These are phyloP conservation scores for Ceratonia siliqua DNA, from an alignment of 306 rosid species.

Conservation along the genomic window DNA sequence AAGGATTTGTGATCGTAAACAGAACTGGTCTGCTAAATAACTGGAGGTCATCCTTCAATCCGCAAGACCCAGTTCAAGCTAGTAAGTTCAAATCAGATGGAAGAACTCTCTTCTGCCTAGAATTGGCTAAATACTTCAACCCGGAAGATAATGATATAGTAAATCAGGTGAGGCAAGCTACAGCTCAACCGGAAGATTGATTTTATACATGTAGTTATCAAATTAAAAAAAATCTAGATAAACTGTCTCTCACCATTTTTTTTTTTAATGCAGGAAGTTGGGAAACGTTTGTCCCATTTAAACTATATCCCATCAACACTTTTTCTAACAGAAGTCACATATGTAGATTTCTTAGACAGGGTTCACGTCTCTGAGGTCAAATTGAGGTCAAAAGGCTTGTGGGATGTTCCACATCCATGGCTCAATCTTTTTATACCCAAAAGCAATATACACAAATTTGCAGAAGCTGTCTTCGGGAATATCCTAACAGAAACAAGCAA, in stretches of 20 bases:
- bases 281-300: conserved; percentile 46
- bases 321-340: conserved; percentile 72
- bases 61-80: conserved; percentile 86
- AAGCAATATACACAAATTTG: conserved; percentile 77
- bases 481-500: conserved; percentile 67
- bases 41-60: conserved; percentile 94
- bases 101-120: conserved; percentile 82
- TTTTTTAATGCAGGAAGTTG: conserved; percentile 63
- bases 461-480: conserved; percentile 76
- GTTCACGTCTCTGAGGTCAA: conserved; percentile 87
- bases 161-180: conserved; percentile 55
- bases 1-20: conserved; percentile 93
- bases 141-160: conserved; percentile 38
- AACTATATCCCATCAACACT: conserved; percentile 81
- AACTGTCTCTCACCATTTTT: conserved; percentile 4
- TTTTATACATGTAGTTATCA: conserved; percentile 4
- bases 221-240: not conserved
- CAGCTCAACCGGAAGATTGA: conserved; percentile 19
- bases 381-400: conserved; percentile 83
- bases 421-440: conserved; percentile 90
- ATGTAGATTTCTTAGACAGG: conserved; percentile 83
- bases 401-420: conserved; percentile 99
- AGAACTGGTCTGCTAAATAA: conserved; percentile 85
- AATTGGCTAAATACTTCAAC: conserved; percentile 81
- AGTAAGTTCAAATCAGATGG: conserved; percentile 88